Evolutionary conservation across 305 asterid genomes (phyloP), one percentile per base, ranked within the genome.

Genomic region (Plantago coronopus): DNA sequence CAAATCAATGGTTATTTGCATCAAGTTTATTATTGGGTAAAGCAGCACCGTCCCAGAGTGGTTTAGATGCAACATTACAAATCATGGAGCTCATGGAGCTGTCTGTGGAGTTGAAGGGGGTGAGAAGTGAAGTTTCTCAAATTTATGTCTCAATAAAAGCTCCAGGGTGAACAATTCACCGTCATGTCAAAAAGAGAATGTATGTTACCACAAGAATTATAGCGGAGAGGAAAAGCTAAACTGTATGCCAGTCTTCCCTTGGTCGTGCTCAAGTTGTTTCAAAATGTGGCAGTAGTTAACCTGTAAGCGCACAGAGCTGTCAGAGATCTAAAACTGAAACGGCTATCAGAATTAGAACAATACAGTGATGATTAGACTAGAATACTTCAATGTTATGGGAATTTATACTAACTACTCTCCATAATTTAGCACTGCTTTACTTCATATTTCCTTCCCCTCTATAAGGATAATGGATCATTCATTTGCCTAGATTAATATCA

Each of bases 281-380:
- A 93, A 67, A 46, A 93, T 76, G 76, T 85, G 63, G 87, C 91
- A 83, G 79, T 83, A 85, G 78, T 93, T 93, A n/a, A 85, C 88
- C 99, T 93, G 83, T 29, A 61, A 68, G 46, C 58, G 69, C 31
- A 62, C 48, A 40, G 53, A 62, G 17, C 43, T 12, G 63, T 75
- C 63, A 82, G 76, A 67, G 61, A 65, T 22, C 31, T 42, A 47
- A 34, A 19, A 40, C 9, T 18, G 11, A 21, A 59, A 49, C 54
- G 27, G 44, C 25, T n/a, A 49, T 19, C 55, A 64, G 8, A 64
- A 44, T 10, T 49, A 64, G 8, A 64, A 44, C 9, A 37, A 18
- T 29, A 51, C 8, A 58, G 16, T 7, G 27, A 17, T 7, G 27
- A 43, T 12, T 45, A 63, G 50, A 34, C 27, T 5, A 16, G 15